These are phyloP conservation scores for Aureobasidium zeae DNA, from an alignment of 2,329 filamentous ascomycete genomes.

Conservation along the genomic window DNA sequence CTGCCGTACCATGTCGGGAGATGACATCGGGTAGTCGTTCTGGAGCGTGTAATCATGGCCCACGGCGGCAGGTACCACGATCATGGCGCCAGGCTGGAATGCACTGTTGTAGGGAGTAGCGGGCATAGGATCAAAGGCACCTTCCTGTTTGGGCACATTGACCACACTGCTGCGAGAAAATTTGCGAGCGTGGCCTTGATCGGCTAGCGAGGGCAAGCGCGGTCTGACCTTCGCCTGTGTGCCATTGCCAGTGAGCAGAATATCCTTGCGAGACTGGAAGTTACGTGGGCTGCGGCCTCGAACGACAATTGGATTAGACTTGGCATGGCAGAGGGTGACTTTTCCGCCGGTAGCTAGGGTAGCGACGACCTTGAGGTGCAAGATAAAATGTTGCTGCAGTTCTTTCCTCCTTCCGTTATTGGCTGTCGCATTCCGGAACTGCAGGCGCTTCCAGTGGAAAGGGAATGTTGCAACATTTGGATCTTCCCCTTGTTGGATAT, in stretches of 20 bases:
- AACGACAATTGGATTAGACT: conserved; percentile 86
- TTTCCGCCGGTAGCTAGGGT: conserved; percentile 78
- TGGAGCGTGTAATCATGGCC: conserved; percentile 28
- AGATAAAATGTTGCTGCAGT: conserved; percentile 88
- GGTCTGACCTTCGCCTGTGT: conserved; percentile 60
- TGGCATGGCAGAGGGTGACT: conserved; percentile 70
- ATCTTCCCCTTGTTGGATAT: conserved; percentile 60
- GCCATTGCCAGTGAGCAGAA: conserved; percentile 72
- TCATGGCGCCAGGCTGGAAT: conserved; percentile 31
- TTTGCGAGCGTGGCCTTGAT: conserved; percentile 1
- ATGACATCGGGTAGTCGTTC: conserved; percentile 33
- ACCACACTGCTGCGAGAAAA: background rate
- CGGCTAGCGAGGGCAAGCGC: background rate
- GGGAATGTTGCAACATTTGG: conserved; percentile 84
- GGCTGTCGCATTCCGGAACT: conserved; percentile 89
- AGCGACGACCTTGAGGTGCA: conserved; percentile 76
- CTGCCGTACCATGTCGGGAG: conserved; percentile 41
- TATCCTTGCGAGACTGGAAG: conserved; percentile 88
- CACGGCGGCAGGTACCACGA: conserved; percentile 33
- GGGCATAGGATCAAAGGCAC: conserved; percentile 31
- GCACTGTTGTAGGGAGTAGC: conserved; percentile 34
- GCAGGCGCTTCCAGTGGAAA: conserved; percentile 85
- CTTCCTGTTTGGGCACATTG: conserved; percentile 23
- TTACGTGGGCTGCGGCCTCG: conserved; percentile 87
- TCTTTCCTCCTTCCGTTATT: conserved; percentile 94